These are phyloP conservation scores for Carex pumila DNA, from an alignment of 176 grass and related monocot genomes.

Conservation along the genomic window DNA sequence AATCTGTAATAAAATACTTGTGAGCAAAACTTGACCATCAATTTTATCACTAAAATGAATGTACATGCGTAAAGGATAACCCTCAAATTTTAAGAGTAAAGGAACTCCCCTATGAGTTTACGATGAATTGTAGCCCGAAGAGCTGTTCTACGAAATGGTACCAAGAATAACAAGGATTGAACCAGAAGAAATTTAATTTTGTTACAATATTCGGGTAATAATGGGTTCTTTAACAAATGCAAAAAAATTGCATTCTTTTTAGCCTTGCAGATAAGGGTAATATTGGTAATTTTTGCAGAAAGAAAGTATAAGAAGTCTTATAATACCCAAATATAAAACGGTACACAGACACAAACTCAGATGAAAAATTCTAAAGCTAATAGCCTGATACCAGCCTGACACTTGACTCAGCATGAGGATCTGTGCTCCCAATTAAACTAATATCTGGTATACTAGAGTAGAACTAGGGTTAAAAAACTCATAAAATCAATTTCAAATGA, in stretches of 20 bases:
- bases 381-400: background rate
- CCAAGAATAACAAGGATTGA: background rate
- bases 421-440: background rate
- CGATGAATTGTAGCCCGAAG: background rate
- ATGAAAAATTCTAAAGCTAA: background rate
- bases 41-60: background rate
- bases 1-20: background rate
- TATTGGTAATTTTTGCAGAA: background rate
- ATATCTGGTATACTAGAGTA: background rate
- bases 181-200: background rate
- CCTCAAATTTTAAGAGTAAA: background rate
- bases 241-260: background rate
- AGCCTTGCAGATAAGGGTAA: background rate
- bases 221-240: background rate
- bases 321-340: background rate
- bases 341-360: background rate
- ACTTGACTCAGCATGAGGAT: background rate
- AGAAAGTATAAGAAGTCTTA: background rate
- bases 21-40: background rate
- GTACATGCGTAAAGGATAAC: background rate
- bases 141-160: background rate
- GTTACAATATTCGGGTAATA: background rate
- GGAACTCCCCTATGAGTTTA: background rate
- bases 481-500: no score
- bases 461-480: no score